Evolutionary conservation across 2,329 filamentous ascomycete genomes (phyloP).

Genomic region (Neonectria magnoliae): DNA sequence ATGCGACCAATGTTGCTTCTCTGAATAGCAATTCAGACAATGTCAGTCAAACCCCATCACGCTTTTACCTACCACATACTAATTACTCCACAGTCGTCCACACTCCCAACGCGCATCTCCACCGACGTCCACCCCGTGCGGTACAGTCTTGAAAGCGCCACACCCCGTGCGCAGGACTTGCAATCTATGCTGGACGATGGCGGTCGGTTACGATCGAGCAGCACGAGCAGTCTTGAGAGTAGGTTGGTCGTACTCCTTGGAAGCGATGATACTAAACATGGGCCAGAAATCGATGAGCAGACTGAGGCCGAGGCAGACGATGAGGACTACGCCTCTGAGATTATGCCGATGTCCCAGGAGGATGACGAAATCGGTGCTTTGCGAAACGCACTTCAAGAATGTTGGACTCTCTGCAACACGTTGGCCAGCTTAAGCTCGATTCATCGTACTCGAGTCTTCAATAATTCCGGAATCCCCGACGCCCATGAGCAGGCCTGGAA

Average conservation of each 20-base stretch:
- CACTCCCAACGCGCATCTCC: constrained; percentile 70
- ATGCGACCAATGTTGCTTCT: constrained; percentile 47
- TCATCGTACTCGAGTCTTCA: constrained; percentile 82
- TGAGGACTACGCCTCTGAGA: constrained; percentile 60
- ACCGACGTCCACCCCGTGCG: constrained; percentile 75
- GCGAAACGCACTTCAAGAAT: constrained; percentile 83
- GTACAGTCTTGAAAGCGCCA: constrained; percentile 76
- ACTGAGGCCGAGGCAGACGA: constrained; percentile 64
- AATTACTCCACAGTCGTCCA: constrained; percentile 25
- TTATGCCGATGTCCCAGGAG: constrained; percentile 54
- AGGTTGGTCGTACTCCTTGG: constrained; percentile 39
- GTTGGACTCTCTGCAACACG: constrained; percentile 94
- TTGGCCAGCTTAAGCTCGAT: constrained; percentile 85
- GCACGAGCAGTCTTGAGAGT: constrained; percentile 83
- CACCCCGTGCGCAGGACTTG: constrained; percentile 84
- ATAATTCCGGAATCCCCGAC: constrained; percentile 76
- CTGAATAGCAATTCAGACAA: constrained; percentile 36
- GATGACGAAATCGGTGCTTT: constrained; percentile 73
- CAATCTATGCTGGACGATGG: constrained; percentile 73
- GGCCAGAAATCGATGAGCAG: constrained; percentile 66
- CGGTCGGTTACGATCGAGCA: constrained; percentile 69
- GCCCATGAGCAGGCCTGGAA: constrained; percentile 91
- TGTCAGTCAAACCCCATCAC: constrained; percentile 28
- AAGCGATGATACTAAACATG: constrained; percentile 25
- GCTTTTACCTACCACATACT: constrained; percentile 8